Evolutionary conservation across 306 rosid species (phyloP), one percentile per base, ranked within the genome.

Genomic region (Lotus japonicus): DNA sequence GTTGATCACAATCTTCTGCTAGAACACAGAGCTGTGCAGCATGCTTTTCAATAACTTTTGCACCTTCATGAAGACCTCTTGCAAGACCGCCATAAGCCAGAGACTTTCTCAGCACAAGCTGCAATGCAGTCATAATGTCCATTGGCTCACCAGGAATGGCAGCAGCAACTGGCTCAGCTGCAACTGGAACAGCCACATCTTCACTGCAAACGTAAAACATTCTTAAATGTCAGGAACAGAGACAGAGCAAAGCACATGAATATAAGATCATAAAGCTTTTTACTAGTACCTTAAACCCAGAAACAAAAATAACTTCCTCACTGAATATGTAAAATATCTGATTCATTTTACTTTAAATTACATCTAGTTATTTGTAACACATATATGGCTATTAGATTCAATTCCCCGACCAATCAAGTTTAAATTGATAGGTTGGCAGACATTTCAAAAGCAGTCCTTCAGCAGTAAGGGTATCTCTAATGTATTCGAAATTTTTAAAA

Each of bases 1-100:
- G 89, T 77, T 88, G 92, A 79, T 91, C 85, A 26, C 97, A 91
- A 64, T 91, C 96, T 72, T 91, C 94, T 1, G 92, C 97, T 43
- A 91, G 51, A 11, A 91, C 91, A 17, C 96, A 88, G 11, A 91
- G 96, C 65, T 86, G 96, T 1, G 96, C 97, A 11, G 91, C 81
- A 26, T 85, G 94, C 85, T 88, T 91, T 70, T 91, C 97, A 41
- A 91, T 89, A 58, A 84, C 83, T 64, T 91, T 91, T 4, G 97
- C 92, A 55, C 83, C 64, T 58, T 91, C 97, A 3, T 88, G 96
- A 16, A 91, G 91, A 12, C 97, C 97, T 11, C 89, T 72, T 6
- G 82, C 81, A 31, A 91, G 91, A 6, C 95, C 97, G 3, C 92
- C 88, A 42, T 88, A 86, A 51, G 96, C 97, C 21, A 79, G 72